Evolutionary conservation across 495 filamentous ascomycete genomes (phyloP).

Genomic region (Entonaema liquescens): DNA sequence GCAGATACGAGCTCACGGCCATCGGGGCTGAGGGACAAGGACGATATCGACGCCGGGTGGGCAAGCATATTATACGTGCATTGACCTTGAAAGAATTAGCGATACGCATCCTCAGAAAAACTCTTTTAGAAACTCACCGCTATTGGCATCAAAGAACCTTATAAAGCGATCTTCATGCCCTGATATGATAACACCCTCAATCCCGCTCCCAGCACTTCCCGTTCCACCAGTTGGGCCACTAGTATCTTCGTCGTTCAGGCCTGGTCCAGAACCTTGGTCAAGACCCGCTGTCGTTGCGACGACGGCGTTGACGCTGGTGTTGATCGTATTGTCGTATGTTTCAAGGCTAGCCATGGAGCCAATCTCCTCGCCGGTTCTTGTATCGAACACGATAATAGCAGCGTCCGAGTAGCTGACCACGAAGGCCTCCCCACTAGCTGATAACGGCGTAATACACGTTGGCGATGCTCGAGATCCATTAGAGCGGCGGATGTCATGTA

Average conservation of each 20-base stretch:
- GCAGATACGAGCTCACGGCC: slow-evolving; percentile 94
- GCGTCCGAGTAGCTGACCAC: slow-evolving; percentile 93
- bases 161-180: slow-evolving; percentile 97
- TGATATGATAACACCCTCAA: slow-evolving; percentile 91
- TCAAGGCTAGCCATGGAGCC: slow-evolving; percentile 90
- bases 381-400: slow-evolving; percentile 89
- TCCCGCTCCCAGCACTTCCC: slow-evolving; percentile 69
- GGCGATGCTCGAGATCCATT: slow-evolving; percentile 74
- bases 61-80: slow-evolving; percentile 99
- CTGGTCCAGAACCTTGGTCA: slow-evolving; percentile 69
- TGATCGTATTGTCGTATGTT: slow-evolving; percentile 86
- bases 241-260: slow-evolving; percentile 64
- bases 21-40: slow-evolving; percentile 88
- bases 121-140: slow-evolving; percentile 73
- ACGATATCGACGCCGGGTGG: slow-evolving; percentile 89
- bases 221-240: slow-evolving; percentile 78
- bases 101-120: neutral
- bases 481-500: slow-evolving; percentile 80
- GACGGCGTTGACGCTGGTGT: slow-evolving; percentile 88
- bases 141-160: slow-evolving; percentile 97
- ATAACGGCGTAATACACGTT: slow-evolving; percentile 90
- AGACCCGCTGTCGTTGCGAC: slow-evolving; percentile 85
- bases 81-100: slow-evolving; percentile 75
- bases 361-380: slow-evolving; percentile 88
- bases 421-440: slow-evolving; percentile 86